Conservation (phyloP, 192 early-diverging fungal genomes). For the Backusella luteola region DNA sequence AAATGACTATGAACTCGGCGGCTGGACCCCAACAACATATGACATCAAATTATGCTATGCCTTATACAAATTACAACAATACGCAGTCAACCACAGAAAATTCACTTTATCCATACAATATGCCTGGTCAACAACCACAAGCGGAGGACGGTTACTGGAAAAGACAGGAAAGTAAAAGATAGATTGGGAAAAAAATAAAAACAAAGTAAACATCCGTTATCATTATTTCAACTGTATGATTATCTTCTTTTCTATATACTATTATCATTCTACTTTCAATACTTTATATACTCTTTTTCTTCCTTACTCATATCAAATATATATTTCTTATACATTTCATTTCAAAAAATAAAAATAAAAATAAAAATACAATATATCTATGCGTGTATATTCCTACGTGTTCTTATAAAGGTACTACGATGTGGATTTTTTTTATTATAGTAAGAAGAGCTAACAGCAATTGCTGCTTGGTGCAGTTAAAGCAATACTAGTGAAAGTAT, state of each 20-base stretch:
- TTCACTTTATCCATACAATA: slow-evolving; percentile 3
- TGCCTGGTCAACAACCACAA: slow-evolving; percentile 7
- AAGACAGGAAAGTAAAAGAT: slow-evolving; percentile 5
- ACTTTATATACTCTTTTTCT: not conserved
- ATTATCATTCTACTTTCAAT: not conserved
- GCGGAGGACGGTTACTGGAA: not conserved
- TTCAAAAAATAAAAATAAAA: slow-evolving; percentile 11
- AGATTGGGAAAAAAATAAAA: not conserved
- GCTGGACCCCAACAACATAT: slow-evolving; percentile 12
- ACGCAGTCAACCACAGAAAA: not conserved
- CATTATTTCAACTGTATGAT: slow-evolving; percentile 1
- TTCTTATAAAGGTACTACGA: not conserved
- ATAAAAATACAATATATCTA: not conserved
- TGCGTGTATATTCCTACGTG: not conserved
- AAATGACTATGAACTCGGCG: not conserved
- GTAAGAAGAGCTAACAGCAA: not conserved
- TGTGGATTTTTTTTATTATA: not conserved
- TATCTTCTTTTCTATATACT: slow-evolving; percentile 7
- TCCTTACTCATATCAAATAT: not conserved
- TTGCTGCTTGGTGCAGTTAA: not conserved
- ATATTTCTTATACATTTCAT: slow-evolving; percentile 3
- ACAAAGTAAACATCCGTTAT: not conserved
- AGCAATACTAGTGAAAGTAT: not conserved
- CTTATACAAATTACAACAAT: not conserved
- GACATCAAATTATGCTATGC: slow-evolving; percentile 13